Percentiles rank a stretch among this genome's conserved stretches.
Conservation (phyloP, 1,139 yeast species). For the Taphrina pruni region DNA sequence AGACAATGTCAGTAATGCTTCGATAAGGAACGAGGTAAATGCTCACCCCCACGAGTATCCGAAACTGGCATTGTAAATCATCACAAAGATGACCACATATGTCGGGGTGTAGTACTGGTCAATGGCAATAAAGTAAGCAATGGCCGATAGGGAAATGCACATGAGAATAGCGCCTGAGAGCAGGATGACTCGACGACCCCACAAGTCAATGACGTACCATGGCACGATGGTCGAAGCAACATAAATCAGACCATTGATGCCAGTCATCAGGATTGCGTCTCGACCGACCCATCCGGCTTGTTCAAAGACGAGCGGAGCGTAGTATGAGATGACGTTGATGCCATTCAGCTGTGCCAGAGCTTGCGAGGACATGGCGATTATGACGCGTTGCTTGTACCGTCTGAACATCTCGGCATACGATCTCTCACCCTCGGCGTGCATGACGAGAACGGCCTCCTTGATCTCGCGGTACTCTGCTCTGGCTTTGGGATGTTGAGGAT, state of each 20-base stretch:
- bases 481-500: conserved; percentile 62
- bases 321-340: conserved; percentile 87
- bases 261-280: conserved; percentile 88
- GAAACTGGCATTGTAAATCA: conserved; percentile 68
- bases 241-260: conserved; percentile 80
- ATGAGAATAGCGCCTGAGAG: conserved; percentile 77
- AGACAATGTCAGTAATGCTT: background rate
- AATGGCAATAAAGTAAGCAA: conserved; percentile 69
- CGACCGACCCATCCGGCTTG: conserved; percentile 95
- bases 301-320: conserved; percentile 92
- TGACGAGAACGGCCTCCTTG: conserved; percentile 76
- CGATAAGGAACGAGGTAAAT: conserved; percentile 65
- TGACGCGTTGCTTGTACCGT: conserved; percentile 73
- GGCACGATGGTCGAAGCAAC: conserved; percentile 81
- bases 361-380: conserved; percentile 88
- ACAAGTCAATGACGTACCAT: conserved; percentile 84
- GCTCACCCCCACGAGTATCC: conserved; percentile 37
- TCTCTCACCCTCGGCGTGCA: conserved; percentile 77
- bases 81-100: conserved; percentile 75
- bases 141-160: conserved; percentile 71
- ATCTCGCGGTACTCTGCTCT: conserved; percentile 75
- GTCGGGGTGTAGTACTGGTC: conserved; percentile 68
- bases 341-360: conserved; percentile 94
- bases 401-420: conserved; percentile 73
- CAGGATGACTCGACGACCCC: conserved; percentile 88